Evolutionary conservation across 139 green algal genomes (phyloP), one percentile per base, ranked within the genome.

Genomic region (Closterium sp.): DNA sequence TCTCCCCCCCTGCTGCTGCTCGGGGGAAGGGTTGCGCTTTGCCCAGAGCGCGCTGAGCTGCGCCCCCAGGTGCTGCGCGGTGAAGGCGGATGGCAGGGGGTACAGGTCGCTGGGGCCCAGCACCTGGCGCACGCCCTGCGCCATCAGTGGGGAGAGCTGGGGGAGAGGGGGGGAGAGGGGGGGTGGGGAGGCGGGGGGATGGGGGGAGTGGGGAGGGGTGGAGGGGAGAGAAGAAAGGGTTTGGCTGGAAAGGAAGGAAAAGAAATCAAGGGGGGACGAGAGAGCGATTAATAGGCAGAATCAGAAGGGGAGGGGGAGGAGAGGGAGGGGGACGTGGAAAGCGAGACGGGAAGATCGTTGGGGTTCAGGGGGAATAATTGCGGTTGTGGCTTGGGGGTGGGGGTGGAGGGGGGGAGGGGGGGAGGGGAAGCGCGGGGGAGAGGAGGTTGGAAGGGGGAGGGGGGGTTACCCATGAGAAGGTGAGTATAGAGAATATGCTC

Each of bases 221-320:
- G 55, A 32, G 86, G 30, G 10, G 36, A 88, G 12, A 23, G 86
- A 92, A 92, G 76, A 69, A 69, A 28, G 10, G 12, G 55, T 1
- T 28, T 76, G 55, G 12, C 23, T 66, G 21, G 2, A 0, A 76
- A 19, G 55, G 55, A 76, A 28, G 55, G 38, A 1, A 9, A 10
- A 91, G 16, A 81, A 34, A 69, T 30, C 21, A 91, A 33, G 10
- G 87, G 30, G 9, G 25, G 32, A 92, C 28, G 83, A n/a, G n/a
- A n/a, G 31, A 92, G 0, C 28, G 31, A 38, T 32, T 36, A n/a
- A 92, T 33, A 33, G 25, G 21, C 8, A 89, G 28, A 6, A 64
- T n/a, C n/a, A 3, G 84, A 87, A 33, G 34, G 87, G 90, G 38
- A 30, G 21, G 85, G 19, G 25, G 84, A 89, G 81, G 23, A 92